phyloP scores from a whole-genome alignment of 352 stramenopile genomes.

The Globisporangium uncinulatum region DNA sequence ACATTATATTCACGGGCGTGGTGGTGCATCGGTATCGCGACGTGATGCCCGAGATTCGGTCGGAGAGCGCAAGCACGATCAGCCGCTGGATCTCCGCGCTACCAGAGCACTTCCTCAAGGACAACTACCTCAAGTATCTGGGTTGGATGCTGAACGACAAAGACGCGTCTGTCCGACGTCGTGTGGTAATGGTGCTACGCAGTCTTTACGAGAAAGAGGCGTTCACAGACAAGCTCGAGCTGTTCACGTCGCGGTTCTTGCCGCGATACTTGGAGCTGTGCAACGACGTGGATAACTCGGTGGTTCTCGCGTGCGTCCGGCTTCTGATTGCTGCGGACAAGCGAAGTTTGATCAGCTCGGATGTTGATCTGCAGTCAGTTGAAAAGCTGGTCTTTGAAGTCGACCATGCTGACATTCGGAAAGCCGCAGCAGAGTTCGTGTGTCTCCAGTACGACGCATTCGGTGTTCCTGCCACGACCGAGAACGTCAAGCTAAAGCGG shows the following conservation, averaged over 20 bases:
- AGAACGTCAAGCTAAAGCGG: slow-evolving; percentile 61
- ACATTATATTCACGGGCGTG: slow-evolving; percentile 68
- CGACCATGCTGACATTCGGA: slow-evolving; percentile 65
- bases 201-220: slow-evolving; percentile 78
- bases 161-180: slow-evolving; percentile 68
- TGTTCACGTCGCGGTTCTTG: slow-evolving; percentile 79
- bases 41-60: slow-evolving; percentile 90
- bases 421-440: slow-evolving; percentile 78
- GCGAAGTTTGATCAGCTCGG: slow-evolving; percentile 67
- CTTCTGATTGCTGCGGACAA: slow-evolving; percentile 82
- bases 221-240: slow-evolving; percentile 56
- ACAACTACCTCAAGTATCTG: slow-evolving; percentile 96
- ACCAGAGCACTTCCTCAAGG: slow-evolving; percentile 89
- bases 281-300: slow-evolving; percentile 66
- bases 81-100: slow-evolving; percentile 79
- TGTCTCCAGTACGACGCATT: slow-evolving; percentile 88
- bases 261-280: slow-evolving; percentile 76
- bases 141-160: slow-evolving; percentile 95
- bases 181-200: slow-evolving; percentile 78
- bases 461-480: slow-evolving; percentile 62
- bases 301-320: slow-evolving; percentile 65
- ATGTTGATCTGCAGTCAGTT: slow-evolving; percentile 69
- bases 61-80: slow-evolving; percentile 75
- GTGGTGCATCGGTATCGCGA: slow-evolving; percentile 88
- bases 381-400: slow-evolving; percentile 81